Evolutionary conservation across 306 rosid genomes (phyloP).

Genomic region (Trichosanthes truncata): DNA sequence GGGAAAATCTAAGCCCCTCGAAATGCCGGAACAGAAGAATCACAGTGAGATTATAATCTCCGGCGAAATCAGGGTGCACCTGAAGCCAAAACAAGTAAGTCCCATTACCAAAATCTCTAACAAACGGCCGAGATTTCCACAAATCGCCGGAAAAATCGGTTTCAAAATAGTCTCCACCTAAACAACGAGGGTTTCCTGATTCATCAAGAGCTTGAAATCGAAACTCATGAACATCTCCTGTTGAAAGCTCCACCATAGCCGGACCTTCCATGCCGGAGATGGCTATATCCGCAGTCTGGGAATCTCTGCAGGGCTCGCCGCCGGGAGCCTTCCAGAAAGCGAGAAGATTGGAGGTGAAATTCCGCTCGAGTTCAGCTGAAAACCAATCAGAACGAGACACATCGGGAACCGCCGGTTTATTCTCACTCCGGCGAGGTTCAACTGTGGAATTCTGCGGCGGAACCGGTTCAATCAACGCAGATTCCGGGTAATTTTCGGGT

Average conservation of each 20-base stretch:
- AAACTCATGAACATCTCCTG: constrained; percentile 71
- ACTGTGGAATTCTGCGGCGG: constrained; percentile 16
- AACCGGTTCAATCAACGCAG: constrained; percentile 15
- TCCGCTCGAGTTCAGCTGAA: constrained; percentile 46
- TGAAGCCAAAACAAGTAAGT: constrained; percentile 64
- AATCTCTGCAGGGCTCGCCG: constrained; percentile 62
- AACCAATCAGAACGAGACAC: constrained; percentile 33
- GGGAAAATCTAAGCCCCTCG: constrained; percentile 69
- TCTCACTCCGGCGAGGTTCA: constrained; percentile 11
- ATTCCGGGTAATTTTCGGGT: constrained; percentile 15
- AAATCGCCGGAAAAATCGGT: constrained; percentile 76
- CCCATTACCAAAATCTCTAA: constrained; percentile 73
- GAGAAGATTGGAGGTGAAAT: constrained; percentile 49
- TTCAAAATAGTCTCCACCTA: constrained; percentile 90
- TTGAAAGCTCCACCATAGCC: constrained; percentile 37
- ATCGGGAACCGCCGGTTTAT: constrained; percentile 11
- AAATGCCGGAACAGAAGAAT: constrained; percentile 63
- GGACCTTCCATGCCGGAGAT: constrained; percentile 46
- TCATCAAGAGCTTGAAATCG: constrained; percentile 60
- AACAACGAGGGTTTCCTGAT: constrained; percentile 53
- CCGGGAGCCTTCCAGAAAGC: constrained; percentile 63
- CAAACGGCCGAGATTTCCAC: constrained; percentile 80
- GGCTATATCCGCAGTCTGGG: constrained; percentile 41
- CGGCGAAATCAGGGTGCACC: constrained; percentile 70
- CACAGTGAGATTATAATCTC: constrained; percentile 49